Percentiles rank a stretch among this genome's conserved stretches.
These are phyloP conservation scores for Chrysanthemum makinoi DNA, from an alignment of 129 eudicot species.

Conservation along the genomic window DNA sequence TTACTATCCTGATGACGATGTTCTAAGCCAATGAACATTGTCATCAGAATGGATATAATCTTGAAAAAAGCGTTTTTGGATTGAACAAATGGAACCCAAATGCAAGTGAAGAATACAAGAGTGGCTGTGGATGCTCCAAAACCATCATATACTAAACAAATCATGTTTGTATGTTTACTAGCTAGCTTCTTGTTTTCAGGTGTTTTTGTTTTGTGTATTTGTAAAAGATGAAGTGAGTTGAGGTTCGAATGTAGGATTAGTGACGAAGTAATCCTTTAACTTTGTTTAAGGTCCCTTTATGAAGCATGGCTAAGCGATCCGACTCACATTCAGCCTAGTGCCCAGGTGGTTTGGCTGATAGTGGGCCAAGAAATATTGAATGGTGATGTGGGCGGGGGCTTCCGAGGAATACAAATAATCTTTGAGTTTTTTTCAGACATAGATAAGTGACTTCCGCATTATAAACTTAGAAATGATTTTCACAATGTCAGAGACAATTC, in stretches of 20 bases:
- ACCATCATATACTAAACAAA: slow-evolving; percentile 39
- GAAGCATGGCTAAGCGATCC: too few relatives aligned
- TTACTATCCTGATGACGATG: not conserved
- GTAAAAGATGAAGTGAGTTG: slow-evolving; percentile 16
- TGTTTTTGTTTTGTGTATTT: slow-evolving; percentile 21
- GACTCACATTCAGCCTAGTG: too few relatives aligned
- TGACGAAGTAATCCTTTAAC: too few relatives aligned
- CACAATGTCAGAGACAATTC: too few relatives aligned
- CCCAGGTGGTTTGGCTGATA: too few relatives aligned
- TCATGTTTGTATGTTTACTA: slow-evolving; percentile 16
- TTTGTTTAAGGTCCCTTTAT: too few relatives aligned
- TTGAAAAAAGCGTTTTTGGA: slow-evolving; percentile 20
- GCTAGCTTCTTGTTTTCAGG: slow-evolving; percentile 16
- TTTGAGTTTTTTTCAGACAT: too few relatives aligned
- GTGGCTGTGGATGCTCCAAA: slow-evolving; percentile 47
- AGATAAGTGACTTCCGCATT: too few relatives aligned
- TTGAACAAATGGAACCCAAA: slow-evolving; percentile 47
- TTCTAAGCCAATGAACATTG: not conserved
- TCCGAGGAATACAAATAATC: too few relatives aligned
- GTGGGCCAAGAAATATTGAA: too few relatives aligned
- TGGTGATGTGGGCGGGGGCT: too few relatives aligned
- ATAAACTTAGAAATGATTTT: too few relatives aligned
- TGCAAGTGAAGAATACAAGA: slow-evolving; percentile 45
- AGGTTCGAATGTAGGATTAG: not conserved
- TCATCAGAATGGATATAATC: not conserved